Evolutionary conservation across 2,329 filamentous ascomycete genomes (phyloP).

Genomic region (Scorias spongiosa): DNA sequence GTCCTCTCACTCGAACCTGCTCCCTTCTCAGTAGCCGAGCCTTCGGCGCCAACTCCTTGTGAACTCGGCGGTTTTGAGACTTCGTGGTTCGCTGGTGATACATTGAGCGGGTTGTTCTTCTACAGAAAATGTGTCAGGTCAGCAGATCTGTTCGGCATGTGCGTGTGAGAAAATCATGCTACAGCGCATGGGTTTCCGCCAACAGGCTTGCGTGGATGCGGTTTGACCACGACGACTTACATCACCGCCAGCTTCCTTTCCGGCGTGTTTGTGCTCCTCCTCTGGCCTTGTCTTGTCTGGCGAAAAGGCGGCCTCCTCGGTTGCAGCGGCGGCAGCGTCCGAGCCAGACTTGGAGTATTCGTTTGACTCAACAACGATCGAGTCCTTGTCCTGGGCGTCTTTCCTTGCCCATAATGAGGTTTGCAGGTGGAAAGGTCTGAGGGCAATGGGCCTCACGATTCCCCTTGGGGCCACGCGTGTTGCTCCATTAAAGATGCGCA

Average conservation of each 20-base stretch:
- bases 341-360: slow-evolving; percentile 56
- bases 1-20: slow-evolving; percentile 7
- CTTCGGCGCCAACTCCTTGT: slow-evolving; percentile 27
- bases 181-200: no score
- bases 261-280: slow-evolving; percentile 31
- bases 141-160: background rate
- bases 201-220: no score
- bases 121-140: slow-evolving; percentile 6
- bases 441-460: background rate
- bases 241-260: slow-evolving; percentile 15
- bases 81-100: slow-evolving; percentile 45
- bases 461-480: background rate
- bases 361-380: slow-evolving; percentile 47
- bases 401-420: slow-evolving; percentile 20
- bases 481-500: background rate
- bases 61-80: slow-evolving; percentile 35
- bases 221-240: no score
- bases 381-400: slow-evolving; percentile 35
- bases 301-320: slow-evolving; percentile 52
- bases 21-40: slow-evolving; percentile 19
- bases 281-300: slow-evolving; percentile 53
- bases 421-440: background rate
- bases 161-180: no score
- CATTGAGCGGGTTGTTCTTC: slow-evolving; percentile 38
- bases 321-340: slow-evolving; percentile 38